Conservation (phyloP, 257 asterid genomes). For the Verbascum thapsus region DNA sequence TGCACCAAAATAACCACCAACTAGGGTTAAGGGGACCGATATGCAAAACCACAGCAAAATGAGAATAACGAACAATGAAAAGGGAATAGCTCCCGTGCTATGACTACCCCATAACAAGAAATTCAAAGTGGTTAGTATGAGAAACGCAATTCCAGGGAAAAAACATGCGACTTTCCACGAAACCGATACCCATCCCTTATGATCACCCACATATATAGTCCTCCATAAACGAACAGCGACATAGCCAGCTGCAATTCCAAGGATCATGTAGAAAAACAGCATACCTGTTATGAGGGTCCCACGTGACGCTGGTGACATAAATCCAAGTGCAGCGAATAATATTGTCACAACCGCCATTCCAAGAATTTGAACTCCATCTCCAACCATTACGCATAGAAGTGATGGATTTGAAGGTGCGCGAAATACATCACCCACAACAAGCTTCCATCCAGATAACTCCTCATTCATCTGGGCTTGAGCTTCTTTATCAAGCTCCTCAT, state of each 20-base stretch:
- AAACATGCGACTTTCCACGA: constrained; percentile 82
- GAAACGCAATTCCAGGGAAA: constrained; percentile 78
- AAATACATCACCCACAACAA: constrained; percentile 78
- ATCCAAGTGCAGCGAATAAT: constrained; percentile 80
- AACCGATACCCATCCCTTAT: constrained; percentile 76
- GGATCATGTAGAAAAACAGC: constrained; percentile 80
- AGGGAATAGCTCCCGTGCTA: constrained; percentile 89
- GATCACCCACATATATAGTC: constrained; percentile 67
- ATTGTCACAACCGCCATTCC: constrained; percentile 86
- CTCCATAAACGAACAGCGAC: constrained; percentile 83
- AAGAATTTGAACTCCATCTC: constrained; percentile 78
- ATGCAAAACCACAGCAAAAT: constrained; percentile 85
- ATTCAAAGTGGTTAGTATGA: constrained; percentile 66
- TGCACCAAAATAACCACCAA: constrained; percentile 87
- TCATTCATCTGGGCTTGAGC: constrained; percentile 94
- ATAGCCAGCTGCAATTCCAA: constrained; percentile 79
- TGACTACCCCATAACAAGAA: constrained; percentile 82
- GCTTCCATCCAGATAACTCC: constrained; percentile 89
- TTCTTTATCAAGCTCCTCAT: constrained; percentile 86
- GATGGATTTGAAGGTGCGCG: constrained; percentile 71
- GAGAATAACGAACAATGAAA: constrained; percentile 68
- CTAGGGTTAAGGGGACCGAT: constrained; percentile 78
- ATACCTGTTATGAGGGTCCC: constrained; percentile 76
- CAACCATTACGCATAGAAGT: constrained; percentile 82
- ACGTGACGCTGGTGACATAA: constrained; percentile 91